Percentiles rank a stretch among this genome's conserved stretches.
Evolutionary conservation across 768 basidiomycete genomes (phyloP).

Genomic region (Lactarius tabidus): DNA sequence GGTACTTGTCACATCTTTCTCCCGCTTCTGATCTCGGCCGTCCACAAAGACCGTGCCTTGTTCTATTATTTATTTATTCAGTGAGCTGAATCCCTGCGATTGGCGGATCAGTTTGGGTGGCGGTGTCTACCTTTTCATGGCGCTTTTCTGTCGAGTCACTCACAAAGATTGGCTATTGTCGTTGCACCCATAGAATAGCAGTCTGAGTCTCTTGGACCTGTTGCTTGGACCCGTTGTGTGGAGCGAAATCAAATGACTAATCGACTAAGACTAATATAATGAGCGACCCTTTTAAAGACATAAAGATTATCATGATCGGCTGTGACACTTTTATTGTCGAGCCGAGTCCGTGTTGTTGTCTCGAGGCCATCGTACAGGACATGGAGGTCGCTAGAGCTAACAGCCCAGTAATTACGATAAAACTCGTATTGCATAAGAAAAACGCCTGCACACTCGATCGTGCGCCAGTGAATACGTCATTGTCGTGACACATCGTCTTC

Average conservation of each 20-base stretch:
- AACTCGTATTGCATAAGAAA: neutral
- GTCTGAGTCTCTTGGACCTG: neutral
- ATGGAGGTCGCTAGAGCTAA: neutral
- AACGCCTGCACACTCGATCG: neutral
- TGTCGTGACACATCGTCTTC: neutral
- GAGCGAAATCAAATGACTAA: neutral
- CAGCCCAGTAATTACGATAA: neutral
- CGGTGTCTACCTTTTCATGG: neutral
- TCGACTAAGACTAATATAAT: neutral
- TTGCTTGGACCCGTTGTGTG: neutral
- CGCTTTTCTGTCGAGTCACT: neutral
- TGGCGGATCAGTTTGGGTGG: neutral
- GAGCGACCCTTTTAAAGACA: neutral
- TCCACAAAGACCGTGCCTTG: neutral
- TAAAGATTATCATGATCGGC: neutral
- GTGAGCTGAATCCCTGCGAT: neutral
- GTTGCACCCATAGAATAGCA: neutral
- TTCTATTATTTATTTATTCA: neutral
- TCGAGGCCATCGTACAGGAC: neutral
- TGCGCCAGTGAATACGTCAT: neutral
- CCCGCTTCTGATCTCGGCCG: neutral
- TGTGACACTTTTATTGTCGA: neutral
- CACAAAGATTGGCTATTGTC: neutral
- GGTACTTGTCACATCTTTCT: conserved; percentile 6
- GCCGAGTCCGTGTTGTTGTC: neutral